These are phyloP conservation scores for Alloascoidea hylecoeti DNA, from an alignment of 805 yeast genomes.

Conservation along the genomic window DNA sequence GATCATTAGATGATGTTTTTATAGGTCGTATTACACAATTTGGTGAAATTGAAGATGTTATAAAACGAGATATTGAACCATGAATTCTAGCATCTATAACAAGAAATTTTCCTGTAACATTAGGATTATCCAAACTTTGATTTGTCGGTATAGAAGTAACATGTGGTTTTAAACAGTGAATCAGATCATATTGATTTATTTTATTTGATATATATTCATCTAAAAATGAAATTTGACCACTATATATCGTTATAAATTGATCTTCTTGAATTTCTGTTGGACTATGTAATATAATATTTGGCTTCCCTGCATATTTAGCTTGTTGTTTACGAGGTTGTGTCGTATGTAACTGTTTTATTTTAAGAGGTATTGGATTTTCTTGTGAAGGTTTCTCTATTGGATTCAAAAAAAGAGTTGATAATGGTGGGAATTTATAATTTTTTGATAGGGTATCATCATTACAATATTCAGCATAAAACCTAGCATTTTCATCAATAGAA, in stretches of 20 bases:
- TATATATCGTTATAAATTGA: conserved; percentile 40
- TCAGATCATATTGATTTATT: conserved; percentile 57
- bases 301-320: conserved; percentile 46
- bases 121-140: too few relatives aligned
- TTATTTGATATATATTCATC: conserved; percentile 48
- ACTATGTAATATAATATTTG: conserved; percentile 49
- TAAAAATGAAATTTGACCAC: conserved; percentile 63
- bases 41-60: conserved; percentile 64
- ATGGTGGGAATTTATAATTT: too few relatives aligned
- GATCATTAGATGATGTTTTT: conserved; percentile 25
- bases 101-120: too few relatives aligned
- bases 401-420: conserved; percentile 1
- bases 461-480: conserved; percentile 38
- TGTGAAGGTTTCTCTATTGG: conserved; percentile 5
- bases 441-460: too few relatives aligned
- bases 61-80: conserved; percentile 65
- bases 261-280: conserved; percentile 25
- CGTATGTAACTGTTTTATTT: conserved; percentile 11
- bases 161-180: conserved; percentile 60
- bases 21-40: conserved; percentile 55
- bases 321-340: conserved; percentile 18
- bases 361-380: conserved; percentile 3
- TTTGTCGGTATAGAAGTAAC: conserved; percentile 44
- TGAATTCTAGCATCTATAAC: conserved; percentile 66
- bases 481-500: conserved; percentile 27